Evolutionary conservation across 164 flowering plant genomes (phyloP), one percentile per base, ranked within the genome.

Genomic region (Vitis rotundifolia): DNA sequence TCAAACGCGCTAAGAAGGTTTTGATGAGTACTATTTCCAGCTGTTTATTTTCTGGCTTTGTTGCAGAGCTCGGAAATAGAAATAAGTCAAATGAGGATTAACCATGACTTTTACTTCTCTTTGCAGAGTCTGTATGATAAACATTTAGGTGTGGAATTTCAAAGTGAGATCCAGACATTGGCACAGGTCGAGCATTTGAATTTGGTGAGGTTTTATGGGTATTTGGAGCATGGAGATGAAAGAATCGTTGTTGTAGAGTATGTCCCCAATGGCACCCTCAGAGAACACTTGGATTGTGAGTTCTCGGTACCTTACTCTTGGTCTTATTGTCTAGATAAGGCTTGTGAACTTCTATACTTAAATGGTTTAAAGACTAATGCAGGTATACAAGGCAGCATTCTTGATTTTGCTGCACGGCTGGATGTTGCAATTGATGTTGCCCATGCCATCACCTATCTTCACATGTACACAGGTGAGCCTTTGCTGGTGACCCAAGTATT

Each of bases 1-100:
- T 95, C 58, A 95, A 95, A 70, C 98, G 98, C 31, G 97, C 98
- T 47, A 94, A 92, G 73, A 92, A 89, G 99, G 97, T 92, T 61
- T 4, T 22, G 26, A 22, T 22, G 26, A 22, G 26, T 22, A 22
- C 26, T 22, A 22, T 22, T 22, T 22, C 26, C 26, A 22, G 26
- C 26, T 1, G 26, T 22, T 37, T 37, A 2, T 62, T 14, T 49
- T 19, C 49, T 66, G 4, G 15, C 26, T 53, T 51, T 14, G 8
- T 54, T 61, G 2, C 13, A n/a, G 12, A 29, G 15, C 47, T 18
- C 18, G 7, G 44, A 31, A 54, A 68, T 16, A 47, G 29, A 29
- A 22, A 31, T 9, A 18, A 15, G 11, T 59, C 53, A 12, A 22
- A 16, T 62, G 19, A 57, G 22, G 26, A 11, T n/a, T 9, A 55